phyloP scores from a whole-genome alignment of 805 yeast genomes.

The Starmerella scarabaei region DNA sequence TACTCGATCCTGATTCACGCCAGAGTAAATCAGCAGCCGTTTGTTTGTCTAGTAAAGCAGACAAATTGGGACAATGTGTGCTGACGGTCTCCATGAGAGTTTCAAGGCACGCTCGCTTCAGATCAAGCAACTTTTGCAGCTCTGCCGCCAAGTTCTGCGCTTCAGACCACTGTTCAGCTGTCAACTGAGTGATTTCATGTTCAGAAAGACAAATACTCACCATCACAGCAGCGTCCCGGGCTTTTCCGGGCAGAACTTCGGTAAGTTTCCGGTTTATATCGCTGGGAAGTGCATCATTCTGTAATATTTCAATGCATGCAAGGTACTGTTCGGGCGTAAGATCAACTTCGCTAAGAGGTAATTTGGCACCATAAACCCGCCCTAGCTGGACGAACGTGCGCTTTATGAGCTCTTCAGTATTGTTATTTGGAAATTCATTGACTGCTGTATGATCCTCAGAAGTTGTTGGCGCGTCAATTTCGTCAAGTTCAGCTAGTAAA shows the following conservation, averaged over 20 bases:
- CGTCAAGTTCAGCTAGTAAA: constrained; percentile 30
- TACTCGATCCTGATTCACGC: constrained; percentile 29
- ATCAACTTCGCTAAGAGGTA: neutral
- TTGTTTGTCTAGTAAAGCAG: constrained; percentile 56
- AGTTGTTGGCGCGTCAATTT: constrained; percentile 17
- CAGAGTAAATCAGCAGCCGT: constrained; percentile 58
- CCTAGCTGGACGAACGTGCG: too few relatives aligned
- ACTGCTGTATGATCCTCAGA: neutral
- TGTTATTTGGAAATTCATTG: neutral
- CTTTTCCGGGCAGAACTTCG: neutral
- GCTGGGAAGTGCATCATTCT: neutral
- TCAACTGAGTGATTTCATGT: neutral
- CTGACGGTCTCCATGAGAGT: neutral
- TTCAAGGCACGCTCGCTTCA: neutral
- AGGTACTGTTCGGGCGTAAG: constrained; percentile 3
- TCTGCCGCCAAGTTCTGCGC: neutral
- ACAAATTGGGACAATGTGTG: constrained; percentile 61
- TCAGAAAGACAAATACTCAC: neutral
- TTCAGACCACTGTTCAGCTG: neutral
- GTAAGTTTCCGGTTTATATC: neutral
- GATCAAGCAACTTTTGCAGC: neutral
- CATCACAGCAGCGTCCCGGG: neutral
- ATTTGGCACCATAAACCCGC: neutral
- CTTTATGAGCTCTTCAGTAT: neutral
- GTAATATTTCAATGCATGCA: neutral